Evolutionary conservation across 805 yeast species (phyloP), one percentile per base, ranked within the genome.

Genomic region (Yarrowia divulgata): DNA sequence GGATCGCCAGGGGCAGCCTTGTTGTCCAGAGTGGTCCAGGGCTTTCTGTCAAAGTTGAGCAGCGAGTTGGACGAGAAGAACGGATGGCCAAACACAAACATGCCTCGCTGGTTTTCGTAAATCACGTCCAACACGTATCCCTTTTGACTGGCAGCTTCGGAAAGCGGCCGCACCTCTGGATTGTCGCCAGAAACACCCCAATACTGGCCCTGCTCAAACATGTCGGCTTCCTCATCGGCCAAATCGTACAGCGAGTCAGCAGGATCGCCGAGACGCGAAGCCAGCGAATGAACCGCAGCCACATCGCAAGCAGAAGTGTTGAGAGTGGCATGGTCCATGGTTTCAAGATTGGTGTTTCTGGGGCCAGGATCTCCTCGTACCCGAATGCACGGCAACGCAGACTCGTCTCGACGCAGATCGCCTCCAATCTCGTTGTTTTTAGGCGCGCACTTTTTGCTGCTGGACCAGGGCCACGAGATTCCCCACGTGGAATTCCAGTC

Each of bases 21-120:
- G 43, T 43, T 32, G 52, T 66, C 69, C 35, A 66, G 34, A 43
- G 54, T 54, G 34, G 79, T 75, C 81, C 80, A 81, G 8, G 78
- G 75, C 6, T 73, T 64, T 8, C 83, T 81, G 71, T 81, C 84
- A 46, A 72, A 64, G n/a, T 63, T 60, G 23, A 80, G 80, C 70
- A 80, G 75, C 40, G 79, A 72, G 54, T 75, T 71, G 12, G 77
- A 62, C n/a, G 81, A 75, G 70, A 80, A 81, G 39, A 77, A 70
- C 6, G 79, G 79, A 23, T 72, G 72, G 42, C 84, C 84, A 57
- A 81, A 70, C 18, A 81, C 35, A 58, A 79, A 75, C 70, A 74
- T 74, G 40, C 84, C 84, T 43, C 84, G 75, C 71, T 81, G 83
- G 73, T 79, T 79, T 71, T 81, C 84, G 19, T 78, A 72, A 45